These are phyloP conservation scores for Gigaspora rosea DNA, from an alignment of 192 early-diverging fungal species.

Conservation along the genomic window DNA sequence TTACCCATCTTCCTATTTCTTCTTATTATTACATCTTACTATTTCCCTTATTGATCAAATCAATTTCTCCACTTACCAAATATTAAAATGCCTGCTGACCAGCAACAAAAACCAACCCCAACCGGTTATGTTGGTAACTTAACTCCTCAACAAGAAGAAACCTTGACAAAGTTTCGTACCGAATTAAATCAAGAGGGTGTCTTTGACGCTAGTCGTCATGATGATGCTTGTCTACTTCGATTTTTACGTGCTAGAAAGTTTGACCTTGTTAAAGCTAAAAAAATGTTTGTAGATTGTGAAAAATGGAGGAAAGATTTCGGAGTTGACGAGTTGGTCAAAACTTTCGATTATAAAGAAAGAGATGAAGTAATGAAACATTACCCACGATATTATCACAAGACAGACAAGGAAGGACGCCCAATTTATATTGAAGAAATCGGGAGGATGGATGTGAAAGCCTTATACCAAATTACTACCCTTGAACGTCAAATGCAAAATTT, in stretches of 20 bases:
- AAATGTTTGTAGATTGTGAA: conserved; percentile 72
- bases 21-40: no score
- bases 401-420: conserved; percentile 72
- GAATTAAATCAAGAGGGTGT: conserved; percentile 55
- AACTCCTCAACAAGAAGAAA: conserved; percentile 56
- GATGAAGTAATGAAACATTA: conserved; percentile 64
- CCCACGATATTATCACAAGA: conserved; percentile 77
- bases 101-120: conserved; percentile 39
- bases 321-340: conserved; percentile 54
- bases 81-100: background rate
- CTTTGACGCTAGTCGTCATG: conserved; percentile 60
- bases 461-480: conserved; percentile 64
- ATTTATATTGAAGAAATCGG: conserved; percentile 77
- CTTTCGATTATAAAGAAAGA: conserved; percentile 68
- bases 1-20: no score
- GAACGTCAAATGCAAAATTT: conserved; percentile 75
- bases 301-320: conserved; percentile 68
- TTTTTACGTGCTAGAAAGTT: conserved; percentile 78
- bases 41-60: no score
- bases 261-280: conserved; percentile 61
- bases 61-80: no score
- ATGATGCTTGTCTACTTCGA: conserved; percentile 68
- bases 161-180: conserved; percentile 59
- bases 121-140: conserved; percentile 64
- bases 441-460: conserved; percentile 60